A percentile compares a stretch with the other conserved stretches of the same genome.
These are phyloP conservation scores for Avena atlantica DNA, from an alignment of 176 grass and related monocot species.

Conservation along the genomic window DNA sequence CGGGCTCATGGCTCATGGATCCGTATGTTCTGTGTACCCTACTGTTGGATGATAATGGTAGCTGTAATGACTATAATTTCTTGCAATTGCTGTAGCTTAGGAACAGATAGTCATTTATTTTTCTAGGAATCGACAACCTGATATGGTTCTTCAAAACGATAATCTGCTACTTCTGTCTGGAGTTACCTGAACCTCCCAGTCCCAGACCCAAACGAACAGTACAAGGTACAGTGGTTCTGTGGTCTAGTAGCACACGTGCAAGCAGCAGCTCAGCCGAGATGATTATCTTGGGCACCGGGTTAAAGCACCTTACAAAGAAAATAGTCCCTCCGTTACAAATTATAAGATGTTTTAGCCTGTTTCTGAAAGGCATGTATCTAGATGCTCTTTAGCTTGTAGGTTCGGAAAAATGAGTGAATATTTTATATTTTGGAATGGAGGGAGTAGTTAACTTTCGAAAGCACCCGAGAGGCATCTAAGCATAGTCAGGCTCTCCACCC, in stretches of 20 bases:
- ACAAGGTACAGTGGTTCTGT: background rate
- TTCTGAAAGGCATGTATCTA: too few species aligned
- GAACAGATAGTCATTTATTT: background rate
- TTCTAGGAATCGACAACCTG: background rate
- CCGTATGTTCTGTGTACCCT: background rate
- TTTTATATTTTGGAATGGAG: too few species aligned
- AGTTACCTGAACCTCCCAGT: background rate
- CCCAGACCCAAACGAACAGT: background rate
- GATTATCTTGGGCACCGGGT: background rate
- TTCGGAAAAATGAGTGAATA: too few species aligned
- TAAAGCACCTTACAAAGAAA: background rate
- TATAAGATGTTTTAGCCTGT: too few species aligned
- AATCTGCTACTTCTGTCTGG: background rate
- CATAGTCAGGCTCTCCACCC: background rate
- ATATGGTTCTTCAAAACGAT: slow-evolving; percentile 2
- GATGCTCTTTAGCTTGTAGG: too few species aligned
- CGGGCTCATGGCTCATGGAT: background rate
- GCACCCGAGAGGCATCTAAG: background rate
- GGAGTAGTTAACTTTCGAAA: too few species aligned
- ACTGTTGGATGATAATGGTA: background rate
- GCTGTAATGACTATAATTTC: background rate
- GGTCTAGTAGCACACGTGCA: background rate
- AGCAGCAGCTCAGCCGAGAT: background rate
- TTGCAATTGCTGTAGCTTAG: background rate
- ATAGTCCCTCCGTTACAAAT: too few species aligned